Conservation (phyloP, 331 rosid species). For the Acacia pycnantha region DNA sequence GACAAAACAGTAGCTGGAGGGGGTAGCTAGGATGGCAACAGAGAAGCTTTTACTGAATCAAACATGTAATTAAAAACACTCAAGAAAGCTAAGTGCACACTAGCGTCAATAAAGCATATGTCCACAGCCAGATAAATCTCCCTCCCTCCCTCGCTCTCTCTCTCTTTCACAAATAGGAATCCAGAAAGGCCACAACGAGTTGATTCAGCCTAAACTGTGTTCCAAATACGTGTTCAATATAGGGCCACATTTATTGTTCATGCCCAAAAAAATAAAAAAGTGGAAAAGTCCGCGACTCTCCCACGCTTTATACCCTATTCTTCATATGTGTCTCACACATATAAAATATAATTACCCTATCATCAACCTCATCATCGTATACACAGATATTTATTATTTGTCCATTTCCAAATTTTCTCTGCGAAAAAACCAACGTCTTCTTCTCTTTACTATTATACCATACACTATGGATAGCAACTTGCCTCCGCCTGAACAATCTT, state of each 20-base stretch:
- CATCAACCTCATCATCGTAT: not conserved
- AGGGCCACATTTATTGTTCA: not conserved
- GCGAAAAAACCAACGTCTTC: not conserved
- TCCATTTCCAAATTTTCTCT: not conserved
- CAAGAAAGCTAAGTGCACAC: not conserved
- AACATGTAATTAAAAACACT: not conserved
- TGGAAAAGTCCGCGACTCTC: constrained; percentile 47
- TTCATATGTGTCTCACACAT: not conserved
- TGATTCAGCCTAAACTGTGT: not conserved
- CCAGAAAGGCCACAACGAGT: constrained; percentile 25
- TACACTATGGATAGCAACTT: constrained; percentile 36
- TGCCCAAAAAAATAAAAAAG: not conserved
- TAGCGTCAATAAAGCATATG: not conserved
- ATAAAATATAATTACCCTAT: not conserved
- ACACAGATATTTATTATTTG: not conserved
- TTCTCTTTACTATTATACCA: not conserved
- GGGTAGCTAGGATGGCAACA: not conserved
- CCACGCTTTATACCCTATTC: constrained; percentile 58
- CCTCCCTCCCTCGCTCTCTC: not conserved
- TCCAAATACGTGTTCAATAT: constrained; percentile 32
- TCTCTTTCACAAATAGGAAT: not conserved
- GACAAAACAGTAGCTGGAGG: not conserved
- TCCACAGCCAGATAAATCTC: not conserved
- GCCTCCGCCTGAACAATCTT: not conserved
- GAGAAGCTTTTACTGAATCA: not conserved